Evolutionary conservation across 1,284 basidiomycete genomes (phyloP), one percentile per base, ranked within the genome.

Genomic region (Porogramme epimiltina): DNA sequence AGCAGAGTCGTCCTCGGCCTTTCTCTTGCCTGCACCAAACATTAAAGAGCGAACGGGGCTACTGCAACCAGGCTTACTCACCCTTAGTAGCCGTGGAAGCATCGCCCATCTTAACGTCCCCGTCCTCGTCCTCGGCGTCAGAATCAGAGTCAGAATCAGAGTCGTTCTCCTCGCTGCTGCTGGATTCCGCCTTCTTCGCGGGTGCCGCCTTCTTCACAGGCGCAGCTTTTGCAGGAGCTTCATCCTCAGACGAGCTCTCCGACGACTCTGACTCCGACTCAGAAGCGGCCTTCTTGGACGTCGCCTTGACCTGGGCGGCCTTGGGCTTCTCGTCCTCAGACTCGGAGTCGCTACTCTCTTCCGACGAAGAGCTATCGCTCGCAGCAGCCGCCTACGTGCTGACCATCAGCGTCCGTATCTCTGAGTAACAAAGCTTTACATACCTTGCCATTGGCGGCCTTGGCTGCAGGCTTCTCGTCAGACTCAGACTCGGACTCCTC

Each of bases 1-100:
- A 25, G 77, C 70, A 24, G 71, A 71, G 39, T 82, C 80, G 40
- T 85, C 84, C 19, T 87, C 85, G 24, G 91, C 91, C 75, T 98
- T 97, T 66, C 95, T 90, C 77, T 98, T 97, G 60, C 80, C 85
- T 78, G 55, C 37, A 49, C 23, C 18, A 36, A 31, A 49, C 23
- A 37, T 38, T 49, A 23, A 48, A 48, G 42, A 33, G 33, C 1
- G 48, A 33, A 34, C 1, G 48, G 9, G 43, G 45, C 40, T 10
- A 9, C 2, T 2, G 22, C 10, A 6, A 3, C 15, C 1, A 6
- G 11, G 22, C 49, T 9, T 13, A 68, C 70, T 45, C 34, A 77
- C 78, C 76, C 66, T 76, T 81, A 47, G 75, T 72, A 40, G 73
- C 67, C 37, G 74, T 68, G 36, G 76, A 56, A 34, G 73, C 68